Evolutionary conservation across 208 protist species (phyloP).

Genomic region (Leishmania guyanensis): DNA sequence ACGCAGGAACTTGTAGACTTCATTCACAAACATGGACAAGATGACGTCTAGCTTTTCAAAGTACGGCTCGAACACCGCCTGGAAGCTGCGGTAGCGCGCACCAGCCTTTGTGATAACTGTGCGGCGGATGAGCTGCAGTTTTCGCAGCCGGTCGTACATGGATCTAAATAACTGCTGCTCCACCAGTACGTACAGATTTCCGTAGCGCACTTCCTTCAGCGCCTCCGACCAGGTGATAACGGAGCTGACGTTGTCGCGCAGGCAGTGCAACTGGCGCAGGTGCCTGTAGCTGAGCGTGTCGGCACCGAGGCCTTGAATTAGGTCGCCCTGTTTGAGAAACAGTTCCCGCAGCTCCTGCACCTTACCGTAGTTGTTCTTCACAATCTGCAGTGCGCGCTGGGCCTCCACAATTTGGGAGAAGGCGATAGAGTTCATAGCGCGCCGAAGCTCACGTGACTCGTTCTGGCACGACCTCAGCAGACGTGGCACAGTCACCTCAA

Average conservation of each 20-base stretch:
- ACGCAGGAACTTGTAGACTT: slow-evolving; percentile 64
- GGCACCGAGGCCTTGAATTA: slow-evolving; percentile 73
- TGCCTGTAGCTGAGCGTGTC: slow-evolving; percentile 71
- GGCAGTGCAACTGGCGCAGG: slow-evolving; percentile 72
- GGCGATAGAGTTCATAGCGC: slow-evolving; percentile 78
- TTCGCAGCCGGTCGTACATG: slow-evolving; percentile 68
- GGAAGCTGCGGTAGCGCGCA: slow-evolving; percentile 57
- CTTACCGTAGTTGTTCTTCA: slow-evolving; percentile 60
- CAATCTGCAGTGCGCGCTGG: slow-evolving; percentile 73
- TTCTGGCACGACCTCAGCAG: slow-evolving; percentile 71
- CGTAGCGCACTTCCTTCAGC: slow-evolving; percentile 83
- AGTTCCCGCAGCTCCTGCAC: slow-evolving; percentile 65
- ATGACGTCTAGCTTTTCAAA: slow-evolving; percentile 87
- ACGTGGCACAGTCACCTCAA: slow-evolving; percentile 77
- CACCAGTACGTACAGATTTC: slow-evolving; percentile 63
- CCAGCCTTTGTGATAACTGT: slow-evolving; percentile 71
- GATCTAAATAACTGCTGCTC: slow-evolving; percentile 58
- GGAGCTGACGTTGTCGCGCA: slow-evolving; percentile 80
- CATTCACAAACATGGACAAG: slow-evolving; percentile 65
- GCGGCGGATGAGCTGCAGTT: slow-evolving; percentile 72
- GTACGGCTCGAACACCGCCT: slow-evolving; percentile 85
- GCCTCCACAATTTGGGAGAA: slow-evolving; percentile 81
- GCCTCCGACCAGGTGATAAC: slow-evolving; percentile 84
- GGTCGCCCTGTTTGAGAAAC: slow-evolving; percentile 77
- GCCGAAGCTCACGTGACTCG: slow-evolving; percentile 78